phyloP scores from a whole-genome alignment of 1,284 basidiomycete species.

The Melampsora americana region DNA sequence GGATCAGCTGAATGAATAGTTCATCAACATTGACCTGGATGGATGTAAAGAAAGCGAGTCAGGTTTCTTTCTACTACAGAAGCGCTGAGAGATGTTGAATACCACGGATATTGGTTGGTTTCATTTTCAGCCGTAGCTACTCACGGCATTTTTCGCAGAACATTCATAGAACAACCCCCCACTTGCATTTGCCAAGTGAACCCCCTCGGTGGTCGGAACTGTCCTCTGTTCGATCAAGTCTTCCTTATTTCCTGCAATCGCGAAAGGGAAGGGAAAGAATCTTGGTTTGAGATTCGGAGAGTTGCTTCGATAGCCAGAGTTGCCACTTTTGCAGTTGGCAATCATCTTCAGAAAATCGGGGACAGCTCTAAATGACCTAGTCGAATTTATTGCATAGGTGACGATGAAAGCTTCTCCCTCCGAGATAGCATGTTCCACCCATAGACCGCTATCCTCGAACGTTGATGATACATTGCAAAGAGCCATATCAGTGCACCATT shows the following conservation, averaged over 20 bases:
- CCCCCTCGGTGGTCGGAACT: not conserved
- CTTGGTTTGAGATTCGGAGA: not conserved
- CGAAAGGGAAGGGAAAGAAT: not conserved
- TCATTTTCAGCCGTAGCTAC: not conserved
- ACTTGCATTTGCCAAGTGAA: not conserved
- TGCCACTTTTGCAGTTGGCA: not conserved
- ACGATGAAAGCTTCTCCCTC: constrained; percentile 1
- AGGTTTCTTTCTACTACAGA: not conserved
- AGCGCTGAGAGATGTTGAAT: not conserved
- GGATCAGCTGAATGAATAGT: not conserved
- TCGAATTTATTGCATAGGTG: constrained; percentile 1
- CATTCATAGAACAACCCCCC: constrained; percentile 1
- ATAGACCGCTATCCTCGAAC: not conserved
- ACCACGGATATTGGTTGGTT: not conserved
- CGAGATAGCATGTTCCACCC: not conserved
- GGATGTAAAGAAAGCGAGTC: not conserved
- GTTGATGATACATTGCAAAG: too few species aligned
- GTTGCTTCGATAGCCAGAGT: not conserved
- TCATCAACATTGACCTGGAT: not conserved
- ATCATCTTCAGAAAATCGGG: not conserved
- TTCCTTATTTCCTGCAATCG: not conserved
- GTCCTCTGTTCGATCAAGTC: not conserved
- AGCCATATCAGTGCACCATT: too few species aligned
- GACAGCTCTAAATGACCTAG: not conserved
- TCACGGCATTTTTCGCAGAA: not conserved